Conservation (phyloP, 1,284 basidiomycete species). For the Cutaneotrichosporon dermatis region DNA sequence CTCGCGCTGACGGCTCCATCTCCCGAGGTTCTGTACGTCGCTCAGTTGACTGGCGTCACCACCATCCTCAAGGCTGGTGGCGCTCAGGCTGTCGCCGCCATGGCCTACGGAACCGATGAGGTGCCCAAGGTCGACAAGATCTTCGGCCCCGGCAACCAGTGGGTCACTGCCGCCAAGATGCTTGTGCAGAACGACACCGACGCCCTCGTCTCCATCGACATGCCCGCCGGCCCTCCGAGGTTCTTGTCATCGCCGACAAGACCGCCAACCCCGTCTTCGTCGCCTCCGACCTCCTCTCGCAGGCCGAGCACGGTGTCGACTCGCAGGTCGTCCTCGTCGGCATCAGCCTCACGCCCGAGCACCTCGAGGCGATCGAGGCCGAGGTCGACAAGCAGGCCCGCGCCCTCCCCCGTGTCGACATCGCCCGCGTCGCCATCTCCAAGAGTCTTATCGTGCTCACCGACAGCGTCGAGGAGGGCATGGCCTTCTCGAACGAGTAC, state of each 20-base stretch:
- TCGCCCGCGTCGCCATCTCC: constrained; percentile 82
- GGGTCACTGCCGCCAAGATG: constrained; percentile 99
- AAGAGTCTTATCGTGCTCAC: constrained; percentile 87
- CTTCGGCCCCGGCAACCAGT: constrained; percentile 98
- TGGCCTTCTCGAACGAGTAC: constrained; percentile 92
- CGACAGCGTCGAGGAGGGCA: constrained; percentile 64
- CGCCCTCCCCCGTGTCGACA: constrained; percentile 80
- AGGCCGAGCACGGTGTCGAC: constrained; percentile 97
- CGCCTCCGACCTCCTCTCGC: constrained; percentile 91
- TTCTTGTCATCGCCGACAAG: constrained; percentile 88
- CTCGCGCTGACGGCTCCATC: constrained; percentile 80
- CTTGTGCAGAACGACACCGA: constrained; percentile 98
- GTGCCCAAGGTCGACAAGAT: constrained; percentile 99
- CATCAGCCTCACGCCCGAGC: constrained; percentile 62
- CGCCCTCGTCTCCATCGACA: constrained; percentile 93
- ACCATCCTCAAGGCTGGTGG: constrained; percentile 90
- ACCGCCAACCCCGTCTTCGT: constrained; percentile 84
- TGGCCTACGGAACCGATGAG: constrained; percentile 92
- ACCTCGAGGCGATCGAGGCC: constrained; percentile 69
- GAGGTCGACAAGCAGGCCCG: constrained; percentile 86
- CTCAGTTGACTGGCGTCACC: constrained; percentile 77
- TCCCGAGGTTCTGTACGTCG: constrained; percentile 96
- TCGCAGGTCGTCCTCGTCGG: constrained; percentile 94
- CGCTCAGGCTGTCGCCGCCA: constrained; percentile 92
- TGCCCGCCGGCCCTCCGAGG: constrained; percentile 99